Evolutionary conservation across 1,284 basidiomycete species (phyloP).

Genomic region (Cutaneotrichosporon sp.): DNA sequence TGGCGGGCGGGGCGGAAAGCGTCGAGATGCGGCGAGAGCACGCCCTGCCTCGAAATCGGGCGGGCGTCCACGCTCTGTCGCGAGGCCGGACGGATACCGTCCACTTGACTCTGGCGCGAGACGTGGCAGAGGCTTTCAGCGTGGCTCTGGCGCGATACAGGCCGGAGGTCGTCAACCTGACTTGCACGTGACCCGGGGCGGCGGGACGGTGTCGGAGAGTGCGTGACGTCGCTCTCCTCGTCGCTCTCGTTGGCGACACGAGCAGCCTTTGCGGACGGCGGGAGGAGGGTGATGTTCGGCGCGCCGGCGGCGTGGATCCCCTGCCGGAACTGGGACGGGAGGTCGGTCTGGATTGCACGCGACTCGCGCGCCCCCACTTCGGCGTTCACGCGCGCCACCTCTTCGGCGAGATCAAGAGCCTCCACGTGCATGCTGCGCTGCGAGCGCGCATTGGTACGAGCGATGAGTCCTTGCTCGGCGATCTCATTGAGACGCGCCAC

Average conservation of each 20-base stretch:
- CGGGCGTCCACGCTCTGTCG: background rate
- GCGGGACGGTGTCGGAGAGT: constrained; percentile 9
- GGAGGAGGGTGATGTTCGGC: constrained; percentile 26
- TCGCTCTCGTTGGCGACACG: constrained; percentile 15
- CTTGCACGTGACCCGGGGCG: background rate
- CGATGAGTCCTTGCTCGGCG: constrained; percentile 76
- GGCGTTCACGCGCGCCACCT: constrained; percentile 33
- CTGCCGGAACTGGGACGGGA: constrained; percentile 43
- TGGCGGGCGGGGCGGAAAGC: background rate
- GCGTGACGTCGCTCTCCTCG: constrained; percentile 9
- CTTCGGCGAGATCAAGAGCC: constrained; percentile 26
- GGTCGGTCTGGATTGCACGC: constrained; percentile 5
- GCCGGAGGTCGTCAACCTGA: background rate
- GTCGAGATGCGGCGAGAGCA: background rate
- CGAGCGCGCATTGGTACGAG: constrained; percentile 54
- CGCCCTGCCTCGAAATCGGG: background rate
- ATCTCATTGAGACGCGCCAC: constrained; percentile 76
- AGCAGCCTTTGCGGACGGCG: constrained; percentile 20
- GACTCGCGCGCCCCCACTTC: constrained; percentile 26
- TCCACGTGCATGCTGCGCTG: constrained; percentile 25
- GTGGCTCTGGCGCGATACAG: background rate
- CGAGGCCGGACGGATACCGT: too few species aligned
- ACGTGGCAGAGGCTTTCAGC: background rate
- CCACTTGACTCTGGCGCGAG: background rate
- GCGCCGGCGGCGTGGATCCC: constrained; percentile 41